A percentile compares a stretch with the other conserved stretches of the same genome.
Evolutionary conservation across 2,329 filamentous ascomycete species (phyloP).

Genomic region (Aspergillus sp.): DNA sequence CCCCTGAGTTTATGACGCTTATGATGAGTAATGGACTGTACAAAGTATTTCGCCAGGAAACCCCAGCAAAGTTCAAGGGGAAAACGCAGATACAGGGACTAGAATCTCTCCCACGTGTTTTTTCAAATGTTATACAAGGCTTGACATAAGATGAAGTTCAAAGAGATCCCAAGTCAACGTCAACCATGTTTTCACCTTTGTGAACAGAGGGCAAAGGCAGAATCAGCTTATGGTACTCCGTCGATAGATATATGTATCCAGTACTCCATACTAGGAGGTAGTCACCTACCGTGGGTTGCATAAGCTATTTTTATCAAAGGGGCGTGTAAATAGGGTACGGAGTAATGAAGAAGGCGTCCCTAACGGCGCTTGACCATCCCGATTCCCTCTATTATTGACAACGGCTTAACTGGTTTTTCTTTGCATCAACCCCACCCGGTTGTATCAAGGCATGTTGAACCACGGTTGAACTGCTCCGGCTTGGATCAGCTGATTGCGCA

Average conservation of each 20-base stretch:
- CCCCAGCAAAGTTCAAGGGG: not conserved
- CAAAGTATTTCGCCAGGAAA: not conserved
- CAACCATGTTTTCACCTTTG: too few species aligned
- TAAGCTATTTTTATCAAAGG: not conserved
- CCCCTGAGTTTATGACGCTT: not conserved
- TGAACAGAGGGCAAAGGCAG: not conserved
- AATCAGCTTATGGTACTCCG: not conserved
- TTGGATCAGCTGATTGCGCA: conserved; percentile 8
- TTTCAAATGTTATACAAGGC: not conserved
- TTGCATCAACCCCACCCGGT: conserved; percentile 21
- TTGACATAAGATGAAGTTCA: not conserved
- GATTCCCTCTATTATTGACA: not conserved
- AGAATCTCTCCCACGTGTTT: not conserved
- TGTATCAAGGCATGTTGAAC: conserved; percentile 22
- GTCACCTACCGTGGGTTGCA: not conserved
- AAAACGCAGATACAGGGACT: not conserved
- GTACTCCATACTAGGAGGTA: too few species aligned
- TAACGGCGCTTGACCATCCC: not conserved
- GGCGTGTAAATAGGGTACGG: not conserved
- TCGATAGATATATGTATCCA: too few species aligned
- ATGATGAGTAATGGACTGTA: not conserved
- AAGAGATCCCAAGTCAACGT: not conserved
- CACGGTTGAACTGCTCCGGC: conserved; percentile 20
- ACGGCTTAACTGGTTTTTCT: conserved; percentile 17
- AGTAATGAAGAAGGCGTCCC: not conserved